Evolutionary conservation across 169 alveolate species (phyloP).

Genomic region (Cryptosporidium meleagridis): DNA sequence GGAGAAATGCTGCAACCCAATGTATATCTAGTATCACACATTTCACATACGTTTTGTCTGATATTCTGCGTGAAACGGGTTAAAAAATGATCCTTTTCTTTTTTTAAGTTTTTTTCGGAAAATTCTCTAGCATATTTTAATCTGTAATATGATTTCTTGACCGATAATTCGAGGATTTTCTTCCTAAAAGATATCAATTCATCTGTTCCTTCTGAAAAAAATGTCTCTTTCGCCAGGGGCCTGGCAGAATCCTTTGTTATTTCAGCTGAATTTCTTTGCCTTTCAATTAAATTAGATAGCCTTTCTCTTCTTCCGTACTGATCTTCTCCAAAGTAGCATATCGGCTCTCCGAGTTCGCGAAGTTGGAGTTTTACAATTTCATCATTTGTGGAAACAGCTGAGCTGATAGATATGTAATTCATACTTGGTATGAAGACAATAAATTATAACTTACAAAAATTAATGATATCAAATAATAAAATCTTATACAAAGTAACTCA

Average conservation of each 20-base stretch:
- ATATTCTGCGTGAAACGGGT: neutral
- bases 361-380: slow-evolving; percentile 31
- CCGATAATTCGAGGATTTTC: slow-evolving; percentile 9
- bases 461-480: neutral
- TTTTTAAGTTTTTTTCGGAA: neutral
- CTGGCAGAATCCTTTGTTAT: neutral
- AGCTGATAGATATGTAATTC: neutral
- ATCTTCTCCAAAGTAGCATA: slow-evolving; percentile 68
- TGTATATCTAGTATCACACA: slow-evolving; percentile 44
- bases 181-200: slow-evolving; percentile 15
- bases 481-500: neutral
- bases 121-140: slow-evolving; percentile 21
- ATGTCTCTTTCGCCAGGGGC: neutral
- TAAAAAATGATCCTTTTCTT: slow-evolving; percentile 1
- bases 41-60: slow-evolving; percentile 26
- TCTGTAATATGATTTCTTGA: slow-evolving; percentile 38
- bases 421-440: neutral
- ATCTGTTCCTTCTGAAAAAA: slow-evolving; percentile 57
- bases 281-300: slow-evolving; percentile 11
- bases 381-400: slow-evolving; percentile 58
- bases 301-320: slow-evolving; percentile 52
- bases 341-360: slow-evolving; percentile 68
- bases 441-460: neutral
- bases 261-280: neutral
- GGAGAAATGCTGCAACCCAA: slow-evolving; percentile 56